phyloP scores from a whole-genome alignment of 2,329 filamentous ascomycete species.

The Teratosphaeria nubilosa region DNA sequence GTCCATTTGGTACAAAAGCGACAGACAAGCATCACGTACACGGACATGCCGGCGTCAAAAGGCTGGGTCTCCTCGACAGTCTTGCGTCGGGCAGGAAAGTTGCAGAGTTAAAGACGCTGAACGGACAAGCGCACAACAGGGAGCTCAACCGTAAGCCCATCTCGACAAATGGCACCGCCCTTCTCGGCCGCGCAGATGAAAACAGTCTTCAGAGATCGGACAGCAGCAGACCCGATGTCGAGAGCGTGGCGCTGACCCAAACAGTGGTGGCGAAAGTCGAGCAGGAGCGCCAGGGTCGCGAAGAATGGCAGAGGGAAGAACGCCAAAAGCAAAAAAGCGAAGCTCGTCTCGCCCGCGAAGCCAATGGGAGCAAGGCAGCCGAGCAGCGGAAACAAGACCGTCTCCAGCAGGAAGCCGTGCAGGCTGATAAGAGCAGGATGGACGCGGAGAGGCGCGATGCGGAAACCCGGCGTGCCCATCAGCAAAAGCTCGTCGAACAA shows the following conservation, averaged over 20 bases:
- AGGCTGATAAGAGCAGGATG: not conserved
- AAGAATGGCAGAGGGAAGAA: not conserved
- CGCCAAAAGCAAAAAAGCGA: not conserved
- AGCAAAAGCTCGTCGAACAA: not conserved
- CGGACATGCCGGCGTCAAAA: not conserved
- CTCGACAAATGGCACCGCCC: not conserved
- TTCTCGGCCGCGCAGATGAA: not conserved
- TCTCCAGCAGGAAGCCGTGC: not conserved
- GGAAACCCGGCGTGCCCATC: not conserved
- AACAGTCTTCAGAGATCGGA: not conserved
- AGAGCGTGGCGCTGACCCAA: not conserved
- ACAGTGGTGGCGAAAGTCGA: not conserved
- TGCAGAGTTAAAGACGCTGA: not conserved
- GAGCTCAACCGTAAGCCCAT: not conserved
- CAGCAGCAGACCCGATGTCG: not conserved
- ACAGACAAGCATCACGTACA: not conserved
- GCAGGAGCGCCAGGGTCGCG: not conserved
- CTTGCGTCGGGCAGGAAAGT: not conserved
- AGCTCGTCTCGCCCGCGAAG: not conserved
- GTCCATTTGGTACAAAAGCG: not conserved
- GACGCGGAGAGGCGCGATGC: not conserved
- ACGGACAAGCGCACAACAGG: not conserved
- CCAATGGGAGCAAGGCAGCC: not conserved
- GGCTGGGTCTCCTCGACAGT: not conserved
- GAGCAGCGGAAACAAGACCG: not conserved